These are phyloP conservation scores for Diaporthe eres DNA, from an alignment of 2,329 filamentous ascomycete genomes.

Conservation along the genomic window DNA sequence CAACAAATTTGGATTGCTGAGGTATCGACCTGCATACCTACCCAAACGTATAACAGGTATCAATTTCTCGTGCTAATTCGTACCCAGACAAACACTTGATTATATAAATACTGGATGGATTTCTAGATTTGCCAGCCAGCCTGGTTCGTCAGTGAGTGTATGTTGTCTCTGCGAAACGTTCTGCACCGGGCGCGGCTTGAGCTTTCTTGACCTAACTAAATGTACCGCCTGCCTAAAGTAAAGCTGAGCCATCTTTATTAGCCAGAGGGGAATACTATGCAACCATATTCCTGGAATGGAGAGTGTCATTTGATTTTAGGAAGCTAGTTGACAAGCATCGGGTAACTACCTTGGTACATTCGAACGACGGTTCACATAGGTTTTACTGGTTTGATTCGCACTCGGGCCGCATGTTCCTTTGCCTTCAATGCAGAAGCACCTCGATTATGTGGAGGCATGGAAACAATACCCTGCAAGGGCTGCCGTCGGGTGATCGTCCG, in stretches of 20 bases:
- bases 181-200: not conserved
- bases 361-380: not conserved
- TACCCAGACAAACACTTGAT: not conserved
- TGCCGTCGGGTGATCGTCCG: not conserved
- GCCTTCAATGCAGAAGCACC: not conserved
- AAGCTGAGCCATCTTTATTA: not conserved
- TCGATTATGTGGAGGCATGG: not conserved
- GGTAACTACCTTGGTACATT: no score
- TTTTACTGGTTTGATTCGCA: not conserved
- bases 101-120: not conserved
- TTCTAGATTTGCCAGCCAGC: not conserved
- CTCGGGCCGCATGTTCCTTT: not conserved
- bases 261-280: not conserved
- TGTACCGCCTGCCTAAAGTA: not conserved
- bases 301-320: not conserved
- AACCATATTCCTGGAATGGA: not conserved
- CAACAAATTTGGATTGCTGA: not conserved
- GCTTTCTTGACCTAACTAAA: not conserved
- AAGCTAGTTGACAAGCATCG: not conserved
- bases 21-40: not conserved
- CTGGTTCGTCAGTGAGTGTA: not conserved
- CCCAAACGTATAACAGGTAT: not conserved
- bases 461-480: not conserved
- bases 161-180: not conserved
- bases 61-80: not conserved